Evolutionary conservation across 352 stramenopile genomes (phyloP).

Genomic region (Detonula confervacea): DNA sequence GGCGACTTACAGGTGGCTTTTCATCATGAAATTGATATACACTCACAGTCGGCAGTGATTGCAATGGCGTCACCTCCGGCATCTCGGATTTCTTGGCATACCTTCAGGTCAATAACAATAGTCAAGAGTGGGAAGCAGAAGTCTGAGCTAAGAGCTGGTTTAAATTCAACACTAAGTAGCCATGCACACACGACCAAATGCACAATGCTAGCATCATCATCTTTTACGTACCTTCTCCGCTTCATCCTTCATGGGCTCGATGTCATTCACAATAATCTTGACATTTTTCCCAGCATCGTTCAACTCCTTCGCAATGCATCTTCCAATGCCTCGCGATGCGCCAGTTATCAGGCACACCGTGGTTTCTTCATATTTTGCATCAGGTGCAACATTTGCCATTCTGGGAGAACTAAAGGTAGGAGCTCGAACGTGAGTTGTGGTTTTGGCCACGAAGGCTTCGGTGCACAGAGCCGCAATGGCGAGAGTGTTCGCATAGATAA

Average conservation of each 20-base stretch:
- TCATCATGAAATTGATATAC: neutral
- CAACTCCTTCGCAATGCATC: slow-evolving; percentile 74
- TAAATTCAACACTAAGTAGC: too few species aligned
- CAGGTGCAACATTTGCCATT: slow-evolving; percentile 40
- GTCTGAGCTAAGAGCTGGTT: too few species aligned
- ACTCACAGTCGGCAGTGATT: slow-evolving; percentile 56
- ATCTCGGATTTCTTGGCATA: slow-evolving; percentile 46
- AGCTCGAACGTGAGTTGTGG: slow-evolving; percentile 7
- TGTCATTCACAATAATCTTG: slow-evolving; percentile 71
- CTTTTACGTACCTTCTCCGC: slow-evolving; percentile 43
- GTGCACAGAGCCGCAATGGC: neutral
- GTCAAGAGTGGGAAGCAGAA: too few species aligned
- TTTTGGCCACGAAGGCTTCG: slow-evolving; percentile 1
- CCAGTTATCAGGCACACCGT: slow-evolving; percentile 58
- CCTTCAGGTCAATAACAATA: too few species aligned
- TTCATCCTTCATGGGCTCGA: slow-evolving; percentile 47
- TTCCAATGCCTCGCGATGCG: slow-evolving; percentile 58
- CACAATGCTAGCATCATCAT: too few species aligned
- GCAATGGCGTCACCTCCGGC: slow-evolving; percentile 54
- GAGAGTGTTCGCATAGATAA: neutral
- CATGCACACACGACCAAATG: too few species aligned
- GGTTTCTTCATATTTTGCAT: slow-evolving; percentile 16
- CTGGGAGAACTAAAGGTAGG: slow-evolving; percentile 8
- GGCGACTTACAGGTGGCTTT: too few species aligned
- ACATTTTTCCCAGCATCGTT: slow-evolving; percentile 50